Evolutionary conservation across 768 basidiomycete genomes (phyloP).

Genomic region (Rhodocollybia butyracea): DNA sequence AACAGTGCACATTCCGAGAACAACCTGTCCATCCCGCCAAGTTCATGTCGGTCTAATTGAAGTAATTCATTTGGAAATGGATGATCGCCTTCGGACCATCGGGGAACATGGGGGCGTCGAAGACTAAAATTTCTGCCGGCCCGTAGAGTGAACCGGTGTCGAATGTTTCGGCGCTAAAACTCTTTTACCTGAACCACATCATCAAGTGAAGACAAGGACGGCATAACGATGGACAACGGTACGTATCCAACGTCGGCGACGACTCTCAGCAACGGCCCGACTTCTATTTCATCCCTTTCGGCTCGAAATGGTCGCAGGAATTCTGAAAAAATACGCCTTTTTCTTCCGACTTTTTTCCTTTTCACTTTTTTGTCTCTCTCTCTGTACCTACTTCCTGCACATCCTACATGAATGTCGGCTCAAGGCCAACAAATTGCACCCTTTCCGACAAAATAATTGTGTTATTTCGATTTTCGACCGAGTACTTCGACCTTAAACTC

Average conservation of each 20-base stretch:
- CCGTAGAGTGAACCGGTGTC: no score
- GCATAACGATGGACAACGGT: conserved; percentile 42
- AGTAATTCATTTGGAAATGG: no score
- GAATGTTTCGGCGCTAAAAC: no score
- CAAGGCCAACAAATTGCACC: conserved; percentile 28
- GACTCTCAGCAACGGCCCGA: conserved; percentile 57
- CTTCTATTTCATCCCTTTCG: conserved; percentile 39
- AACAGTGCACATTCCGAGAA: no score
- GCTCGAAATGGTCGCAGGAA: conserved; percentile 17
- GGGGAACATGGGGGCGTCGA: no score
- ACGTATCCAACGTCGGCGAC: conserved; percentile 80
- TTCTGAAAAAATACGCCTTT: no score
- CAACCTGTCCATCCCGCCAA: no score
- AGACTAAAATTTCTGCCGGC: no score
- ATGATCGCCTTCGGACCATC: no score
- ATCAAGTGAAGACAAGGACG: neutral
- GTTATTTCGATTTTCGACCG: neutral
- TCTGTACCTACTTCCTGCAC: neutral
- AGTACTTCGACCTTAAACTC: neutral
- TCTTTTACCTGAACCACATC: neutral
- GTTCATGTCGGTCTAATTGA: no score
- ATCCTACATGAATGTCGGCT: conserved; percentile 20
- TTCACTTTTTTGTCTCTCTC: conserved; percentile 4
- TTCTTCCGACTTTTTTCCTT: no score
- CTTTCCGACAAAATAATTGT: no score